Evolutionary conservation across 352 stramenopile genomes (phyloP), one percentile per base, ranked within the genome.

Genomic region (Phytophthora constricta): DNA sequence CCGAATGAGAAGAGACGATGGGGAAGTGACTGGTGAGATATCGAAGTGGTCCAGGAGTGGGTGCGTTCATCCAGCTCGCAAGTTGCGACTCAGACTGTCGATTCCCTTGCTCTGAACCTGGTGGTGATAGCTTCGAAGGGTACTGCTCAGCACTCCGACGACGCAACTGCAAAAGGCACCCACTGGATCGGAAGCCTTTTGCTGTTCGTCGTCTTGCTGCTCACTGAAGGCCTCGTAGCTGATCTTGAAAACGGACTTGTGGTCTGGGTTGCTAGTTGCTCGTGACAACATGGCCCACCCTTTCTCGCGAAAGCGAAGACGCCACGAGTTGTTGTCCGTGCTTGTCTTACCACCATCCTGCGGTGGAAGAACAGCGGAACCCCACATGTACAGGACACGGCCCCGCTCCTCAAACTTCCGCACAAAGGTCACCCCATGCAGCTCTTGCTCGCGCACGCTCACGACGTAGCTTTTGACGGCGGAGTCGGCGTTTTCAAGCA

Each of bases 1-100:
- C 13, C 31, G 7, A 37, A 37, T 37, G 31, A 37, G 31, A 11
- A 37, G 31, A 37, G 7, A n/a, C n/a, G n/a, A n/a, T n/a, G n/a
- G 31, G 7, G 7, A 37, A 41, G 9, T 66, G 58, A 49, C 39
- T 66, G 41, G 61, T 68, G 61, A 66, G 48, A 65, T 52, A 66
- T 37, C 31, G 31, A 37, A 67, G 51, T 37, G 31, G 13, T 13
- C 31, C 7, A 37, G 31, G 31, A 7, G 31, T 37, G 31, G 31
- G 31, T 37, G 31, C 31, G 31, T 13, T n/a, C n/a, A n/a, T n/a
- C n/a, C n/a, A n/a, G n/a, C n/a, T 37, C 13, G 31, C 39, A 22
- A 16, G 39, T 22, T n/a, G 13, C 39, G 19, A 22, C 13, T n/a
- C 7, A 20, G 19, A 37, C 7, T 37, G 31, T 13, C 31, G 7